A percentile compares a stretch with the other conserved stretches of the same genome.
Conservation (phyloP, 2,329 filamentous ascomycete genomes). For the Dryadomyces sulphureus region DNA sequence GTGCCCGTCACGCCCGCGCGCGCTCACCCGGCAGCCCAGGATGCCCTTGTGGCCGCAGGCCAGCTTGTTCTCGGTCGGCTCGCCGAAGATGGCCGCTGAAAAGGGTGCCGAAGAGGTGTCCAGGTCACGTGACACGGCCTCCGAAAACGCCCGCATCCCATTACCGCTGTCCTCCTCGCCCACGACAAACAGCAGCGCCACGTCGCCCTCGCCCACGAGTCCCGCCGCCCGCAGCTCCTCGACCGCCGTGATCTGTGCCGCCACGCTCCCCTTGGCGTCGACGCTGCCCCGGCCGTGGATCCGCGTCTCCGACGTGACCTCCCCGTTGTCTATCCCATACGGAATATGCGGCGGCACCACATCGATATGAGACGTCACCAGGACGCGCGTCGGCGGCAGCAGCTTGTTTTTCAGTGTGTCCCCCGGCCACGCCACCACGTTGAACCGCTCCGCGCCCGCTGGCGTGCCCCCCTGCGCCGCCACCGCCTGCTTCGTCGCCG, state of each 20-base stretch:
- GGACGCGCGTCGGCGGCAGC: conserved; percentile 29
- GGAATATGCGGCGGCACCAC: conserved; percentile 59
- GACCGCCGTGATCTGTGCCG: conserved; percentile 58
- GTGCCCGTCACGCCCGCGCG: conserved; percentile 65
- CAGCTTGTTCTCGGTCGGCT: conserved; percentile 80
- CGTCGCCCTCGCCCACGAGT: conserved; percentile 19
- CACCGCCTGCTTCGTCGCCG: conserved; percentile 26
- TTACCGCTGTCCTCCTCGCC: conserved; percentile 72
- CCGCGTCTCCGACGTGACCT: conserved; percentile 26
- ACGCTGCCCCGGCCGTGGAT: conserved; percentile 64
- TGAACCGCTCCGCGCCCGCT: conserved; percentile 38
- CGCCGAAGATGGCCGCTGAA: conserved; percentile 72
- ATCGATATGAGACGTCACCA: conserved; percentile 76
- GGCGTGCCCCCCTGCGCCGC: conserved; percentile 17
- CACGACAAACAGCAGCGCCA: conserved; percentile 54
- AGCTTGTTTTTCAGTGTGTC: neutral
- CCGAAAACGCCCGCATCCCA: conserved; percentile 54
- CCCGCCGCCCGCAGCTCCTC: conserved; percentile 32
- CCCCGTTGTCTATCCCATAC: conserved; percentile 35
- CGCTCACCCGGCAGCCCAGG: conserved; percentile 49
- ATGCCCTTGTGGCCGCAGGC: conserved; percentile 88
- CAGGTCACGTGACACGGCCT: conserved; percentile 13
- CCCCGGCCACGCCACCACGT: conserved; percentile 54
- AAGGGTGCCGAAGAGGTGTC: conserved; percentile 16
- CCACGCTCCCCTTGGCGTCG: conserved; percentile 56